phyloP scores from a whole-genome alignment of 2,329 filamentous ascomycete species.

The Pyricularia pennisetigena region DNA sequence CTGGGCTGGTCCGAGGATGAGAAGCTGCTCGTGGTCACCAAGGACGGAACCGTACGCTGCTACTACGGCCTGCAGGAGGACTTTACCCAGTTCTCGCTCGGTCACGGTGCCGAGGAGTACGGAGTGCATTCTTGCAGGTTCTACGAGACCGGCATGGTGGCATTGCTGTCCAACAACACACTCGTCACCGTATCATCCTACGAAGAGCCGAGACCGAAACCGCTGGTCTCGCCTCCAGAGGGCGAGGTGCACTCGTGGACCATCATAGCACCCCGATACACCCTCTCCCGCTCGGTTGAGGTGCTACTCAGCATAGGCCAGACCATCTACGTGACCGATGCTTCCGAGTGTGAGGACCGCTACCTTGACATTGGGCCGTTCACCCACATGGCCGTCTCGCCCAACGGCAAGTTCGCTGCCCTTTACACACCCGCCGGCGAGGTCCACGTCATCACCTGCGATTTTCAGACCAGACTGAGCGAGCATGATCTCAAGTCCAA shows the following conservation, averaged over 20 bases:
- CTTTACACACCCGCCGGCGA: slow-evolving; percentile 79
- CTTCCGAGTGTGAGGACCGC: slow-evolving; percentile 82
- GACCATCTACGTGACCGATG: slow-evolving; percentile 81
- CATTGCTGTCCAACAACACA: slow-evolving; percentile 78
- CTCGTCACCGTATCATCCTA: slow-evolving; percentile 84
- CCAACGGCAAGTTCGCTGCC: slow-evolving; percentile 79
- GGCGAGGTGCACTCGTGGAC: slow-evolving; percentile 82
- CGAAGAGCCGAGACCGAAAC: slow-evolving; percentile 77
- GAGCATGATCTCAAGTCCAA: slow-evolving; percentile 85
- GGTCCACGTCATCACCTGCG: slow-evolving; percentile 86
- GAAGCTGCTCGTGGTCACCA: slow-evolving; percentile 76
- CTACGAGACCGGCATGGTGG: slow-evolving; percentile 87
- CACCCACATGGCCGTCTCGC: slow-evolving; percentile 80
- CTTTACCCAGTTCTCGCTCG: slow-evolving; percentile 88
- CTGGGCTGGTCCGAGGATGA: slow-evolving; percentile 97
- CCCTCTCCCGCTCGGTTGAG: slow-evolving; percentile 86
- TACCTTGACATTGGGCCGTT: slow-evolving; percentile 89
- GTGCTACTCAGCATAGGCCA: slow-evolving; percentile 76
- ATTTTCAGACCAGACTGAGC: slow-evolving; percentile 86
- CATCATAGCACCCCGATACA: slow-evolving; percentile 78
- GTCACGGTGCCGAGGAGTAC: slow-evolving; percentile 79
- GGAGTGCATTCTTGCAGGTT: slow-evolving; percentile 86
- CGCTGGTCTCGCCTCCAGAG: slow-evolving; percentile 66
- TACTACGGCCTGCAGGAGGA: slow-evolving; percentile 90
- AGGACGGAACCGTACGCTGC: slow-evolving; percentile 83